A percentile compares a stretch with the other conserved stretches of the same genome.
These are phyloP conservation scores for Teunomyces barrocoloradensis DNA, from an alignment of 805 yeast genomes.

Conservation along the genomic window DNA sequence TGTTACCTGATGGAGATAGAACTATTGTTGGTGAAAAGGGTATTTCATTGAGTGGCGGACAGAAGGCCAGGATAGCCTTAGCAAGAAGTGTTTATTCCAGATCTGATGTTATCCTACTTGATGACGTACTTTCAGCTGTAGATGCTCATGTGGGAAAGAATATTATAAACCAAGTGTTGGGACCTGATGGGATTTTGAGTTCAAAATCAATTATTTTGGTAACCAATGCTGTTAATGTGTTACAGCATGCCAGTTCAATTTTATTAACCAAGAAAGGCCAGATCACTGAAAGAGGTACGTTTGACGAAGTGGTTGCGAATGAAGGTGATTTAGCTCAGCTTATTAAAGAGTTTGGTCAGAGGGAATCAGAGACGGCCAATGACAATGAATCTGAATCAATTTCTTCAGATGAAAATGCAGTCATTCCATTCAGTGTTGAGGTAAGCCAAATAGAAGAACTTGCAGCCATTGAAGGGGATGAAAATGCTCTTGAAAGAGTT, in stretches of 20 bases:
- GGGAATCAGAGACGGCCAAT: conserved; percentile 12
- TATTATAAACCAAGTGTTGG: conserved; percentile 47
- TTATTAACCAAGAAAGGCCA: conserved; percentile 53
- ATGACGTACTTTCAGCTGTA: conserved; percentile 69
- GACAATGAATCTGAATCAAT: conserved; percentile 9
- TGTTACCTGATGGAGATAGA: conserved; percentile 51
- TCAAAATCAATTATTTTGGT: conserved; percentile 55
- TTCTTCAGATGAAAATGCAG: conserved; percentile 3
- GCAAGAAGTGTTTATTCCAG: conserved; percentile 70
- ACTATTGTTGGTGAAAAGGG: conserved; percentile 62
- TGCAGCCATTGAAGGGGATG: conserved; percentile 18
- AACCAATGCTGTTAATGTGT: conserved; percentile 56
- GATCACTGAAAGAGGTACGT: conserved; percentile 58
- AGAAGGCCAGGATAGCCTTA: conserved; percentile 59
- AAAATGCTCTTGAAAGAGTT: conserved; percentile 15
- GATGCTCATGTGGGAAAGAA: conserved; percentile 67
- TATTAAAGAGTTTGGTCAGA: conserved; percentile 29
- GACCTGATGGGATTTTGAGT: conserved; percentile 48
- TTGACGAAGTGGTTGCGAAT: conserved; percentile 43
- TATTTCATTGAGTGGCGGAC: conserved; percentile 60
- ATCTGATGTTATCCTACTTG: conserved; percentile 56
- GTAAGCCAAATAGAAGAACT: conserved; percentile 11
- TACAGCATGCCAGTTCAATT: conserved; percentile 58
- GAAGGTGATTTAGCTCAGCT: conserved; percentile 33
- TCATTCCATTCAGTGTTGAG: conserved; percentile 1